Evolutionary conservation across 805 yeast genomes (phyloP), one percentile per base, ranked within the genome.

Genomic region (Metschnikowia matae): DNA sequence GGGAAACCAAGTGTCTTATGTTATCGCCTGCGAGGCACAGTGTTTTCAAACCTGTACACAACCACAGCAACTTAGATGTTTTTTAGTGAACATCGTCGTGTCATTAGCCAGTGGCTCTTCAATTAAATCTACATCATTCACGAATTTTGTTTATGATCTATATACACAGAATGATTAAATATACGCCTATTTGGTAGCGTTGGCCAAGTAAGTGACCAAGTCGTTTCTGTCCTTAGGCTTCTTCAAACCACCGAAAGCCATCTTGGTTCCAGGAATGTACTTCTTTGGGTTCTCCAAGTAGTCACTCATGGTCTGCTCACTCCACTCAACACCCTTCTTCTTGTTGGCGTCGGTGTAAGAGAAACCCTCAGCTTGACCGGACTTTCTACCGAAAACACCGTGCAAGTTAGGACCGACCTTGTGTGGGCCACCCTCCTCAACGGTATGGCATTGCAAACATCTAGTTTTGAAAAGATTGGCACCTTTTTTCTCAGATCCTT

Each of bases 211-310:
- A 65, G 98, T 83, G 68, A 92, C 77, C 74, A 94, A 79, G 74
- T 94, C 98, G 79, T 89, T 88, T 85, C 98, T 89, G 82, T 94
- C 99, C 86, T 90, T 92, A 60, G 90, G 85, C 84, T 94, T 94
- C 91, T 94, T 94, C 77, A 94, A 84, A 80, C 99, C 99, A 79
- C 97, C 99, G 67, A 92, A 94, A 60, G 99, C 98, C 99, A 94
- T 94, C 87, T 94, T 94, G 81, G 98, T 94, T 76, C 99, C 99
- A 72, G 99, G 99, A 64, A 94, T 90, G 82, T 90, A 94, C 81
- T 94, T 94, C 95, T 94, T 94, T 80, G 99, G 99, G 88, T 94
- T 94, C 78, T 87, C 96, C 76, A 94, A 84, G 86, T 94, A 94
- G 74, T 88, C 96, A 64, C 86, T 81, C 87, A 94, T 82, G 73